Conservation (phyloP, 2,329 filamentous ascomycete species). For the Calonectria pseudoturangicola region DNA sequence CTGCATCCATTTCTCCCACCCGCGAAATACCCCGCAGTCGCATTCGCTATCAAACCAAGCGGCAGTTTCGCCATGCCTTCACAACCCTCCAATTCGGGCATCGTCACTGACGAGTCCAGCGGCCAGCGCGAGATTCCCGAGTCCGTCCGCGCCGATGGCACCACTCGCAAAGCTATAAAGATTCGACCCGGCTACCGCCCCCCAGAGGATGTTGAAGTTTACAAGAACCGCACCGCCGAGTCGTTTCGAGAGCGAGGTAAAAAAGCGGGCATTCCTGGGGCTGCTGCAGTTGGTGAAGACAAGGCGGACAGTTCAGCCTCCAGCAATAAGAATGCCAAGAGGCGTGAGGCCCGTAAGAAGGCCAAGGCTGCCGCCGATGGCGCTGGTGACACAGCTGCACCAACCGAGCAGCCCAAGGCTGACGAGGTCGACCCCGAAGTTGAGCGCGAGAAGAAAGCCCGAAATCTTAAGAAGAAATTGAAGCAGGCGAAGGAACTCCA, state of each 20-base stretch:
- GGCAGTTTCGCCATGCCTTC: slow-evolving; percentile 63
- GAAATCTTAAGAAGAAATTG: slow-evolving; percentile 94
- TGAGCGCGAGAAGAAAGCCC: slow-evolving; percentile 93
- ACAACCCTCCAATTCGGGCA: slow-evolving; percentile 78
- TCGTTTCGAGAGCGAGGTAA: slow-evolving; percentile 84
- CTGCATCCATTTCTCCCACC: slow-evolving; percentile 33
- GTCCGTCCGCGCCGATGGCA: slow-evolving; percentile 90
- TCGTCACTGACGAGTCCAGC: slow-evolving; percentile 83
- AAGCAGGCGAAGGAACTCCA: slow-evolving; percentile 94
- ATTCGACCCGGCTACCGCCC: slow-evolving; percentile 95
- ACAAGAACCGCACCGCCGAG: slow-evolving; percentile 94
- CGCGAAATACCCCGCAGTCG: slow-evolving; percentile 44
- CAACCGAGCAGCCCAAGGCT: slow-evolving; percentile 47
- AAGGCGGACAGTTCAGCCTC: slow-evolving; percentile 68
- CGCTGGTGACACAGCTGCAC: slow-evolving; percentile 68
- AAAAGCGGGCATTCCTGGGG: slow-evolving; percentile 82
- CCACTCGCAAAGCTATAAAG: slow-evolving; percentile 94
- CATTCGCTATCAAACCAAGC: slow-evolving; percentile 21
- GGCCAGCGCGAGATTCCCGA: slow-evolving; percentile 93
- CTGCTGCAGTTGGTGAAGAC: slow-evolving; percentile 74
- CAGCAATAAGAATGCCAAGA: slow-evolving; percentile 91
- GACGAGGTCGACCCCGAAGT: slow-evolving; percentile 79
- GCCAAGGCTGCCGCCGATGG: slow-evolving; percentile 75
- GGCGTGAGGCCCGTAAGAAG: slow-evolving; percentile 73
- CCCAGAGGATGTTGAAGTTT: slow-evolving; percentile 95